These are phyloP conservation scores for Fusarium sacchari DNA, from an alignment of 2,329 filamentous ascomycete species.

Conservation along the genomic window DNA sequence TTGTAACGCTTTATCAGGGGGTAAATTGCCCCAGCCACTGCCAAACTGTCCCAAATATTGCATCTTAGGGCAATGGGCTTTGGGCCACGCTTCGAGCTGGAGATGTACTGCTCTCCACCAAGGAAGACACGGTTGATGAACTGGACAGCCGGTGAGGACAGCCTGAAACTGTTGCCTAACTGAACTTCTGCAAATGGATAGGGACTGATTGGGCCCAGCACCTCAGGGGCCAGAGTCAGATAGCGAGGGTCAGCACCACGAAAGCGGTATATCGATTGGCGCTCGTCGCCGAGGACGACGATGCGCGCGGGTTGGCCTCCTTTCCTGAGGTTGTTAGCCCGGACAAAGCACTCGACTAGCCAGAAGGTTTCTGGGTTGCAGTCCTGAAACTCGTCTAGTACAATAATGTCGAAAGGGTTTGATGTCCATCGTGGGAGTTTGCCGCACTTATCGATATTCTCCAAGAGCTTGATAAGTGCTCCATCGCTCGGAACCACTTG, in stretches of 20 bases:
- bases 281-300: constrained; percentile 46
- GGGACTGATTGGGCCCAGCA: constrained; percentile 34
- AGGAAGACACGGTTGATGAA: constrained; percentile 46
- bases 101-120: constrained; percentile 41
- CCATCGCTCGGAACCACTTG: constrained; percentile 27
- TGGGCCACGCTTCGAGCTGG: constrained; percentile 43
- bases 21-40: constrained; percentile 29
- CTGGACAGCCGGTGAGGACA: constrained; percentile 35
- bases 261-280: constrained; percentile 46
- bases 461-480: constrained; percentile 17
- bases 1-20: constrained; percentile 38
- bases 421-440: constrained; percentile 35
- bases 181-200: constrained; percentile 30
- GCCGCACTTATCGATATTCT: not conserved
- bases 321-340: constrained; percentile 27
- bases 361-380: constrained; percentile 44
- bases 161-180: constrained; percentile 43
- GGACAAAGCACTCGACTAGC: constrained; percentile 41
- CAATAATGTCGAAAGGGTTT: constrained; percentile 44
- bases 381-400: constrained; percentile 48
- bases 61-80: constrained; percentile 42
- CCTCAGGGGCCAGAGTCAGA: constrained; percentile 37
- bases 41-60: not conserved
- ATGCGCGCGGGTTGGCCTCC: constrained; percentile 32
- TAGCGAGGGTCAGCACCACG: constrained; percentile 44